A percentile compares a stretch with the other conserved stretches of the same genome.
Conservation (phyloP, 169 alveolate species). For the Plasmodium billcollinsi region DNA sequence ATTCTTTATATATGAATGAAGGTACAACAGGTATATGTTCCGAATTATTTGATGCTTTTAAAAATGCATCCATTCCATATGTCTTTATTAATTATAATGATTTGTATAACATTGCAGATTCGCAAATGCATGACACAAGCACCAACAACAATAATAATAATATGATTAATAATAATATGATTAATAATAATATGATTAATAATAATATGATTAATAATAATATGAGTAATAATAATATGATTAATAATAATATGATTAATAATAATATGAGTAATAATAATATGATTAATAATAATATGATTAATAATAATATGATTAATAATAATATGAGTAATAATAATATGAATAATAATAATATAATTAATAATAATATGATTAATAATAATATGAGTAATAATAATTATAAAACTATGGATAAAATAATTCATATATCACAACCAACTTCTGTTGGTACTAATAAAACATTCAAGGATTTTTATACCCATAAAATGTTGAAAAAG, state of each 20-base stretch:
- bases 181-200: background rate
- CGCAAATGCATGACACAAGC: constrained; percentile 30
- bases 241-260: too few relatives aligned
- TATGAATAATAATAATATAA: too few relatives aligned
- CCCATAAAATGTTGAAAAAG: background rate
- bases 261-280: background rate
- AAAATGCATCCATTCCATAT: constrained; percentile 42
- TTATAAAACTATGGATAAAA: too few relatives aligned
- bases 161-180: too few relatives aligned
- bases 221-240: too few relatives aligned
- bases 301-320: background rate
- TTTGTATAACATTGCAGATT: constrained; percentile 54
- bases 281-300: too few relatives aligned
- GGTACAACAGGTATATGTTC: constrained; percentile 46
- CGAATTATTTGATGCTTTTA: constrained; percentile 55
- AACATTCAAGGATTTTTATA: background rate
- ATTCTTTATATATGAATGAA: constrained; percentile 51
- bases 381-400: too few relatives aligned
- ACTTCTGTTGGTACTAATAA: background rate
- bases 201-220: background rate
- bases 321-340: background rate
- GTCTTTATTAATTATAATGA: constrained; percentile 72
- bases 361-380: background rate
- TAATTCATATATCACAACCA: background rate
- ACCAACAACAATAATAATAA: background rate